These are phyloP conservation scores for Paspalum notatum DNA, from an alignment of 176 grass and related monocot species.

Conservation along the genomic window DNA sequence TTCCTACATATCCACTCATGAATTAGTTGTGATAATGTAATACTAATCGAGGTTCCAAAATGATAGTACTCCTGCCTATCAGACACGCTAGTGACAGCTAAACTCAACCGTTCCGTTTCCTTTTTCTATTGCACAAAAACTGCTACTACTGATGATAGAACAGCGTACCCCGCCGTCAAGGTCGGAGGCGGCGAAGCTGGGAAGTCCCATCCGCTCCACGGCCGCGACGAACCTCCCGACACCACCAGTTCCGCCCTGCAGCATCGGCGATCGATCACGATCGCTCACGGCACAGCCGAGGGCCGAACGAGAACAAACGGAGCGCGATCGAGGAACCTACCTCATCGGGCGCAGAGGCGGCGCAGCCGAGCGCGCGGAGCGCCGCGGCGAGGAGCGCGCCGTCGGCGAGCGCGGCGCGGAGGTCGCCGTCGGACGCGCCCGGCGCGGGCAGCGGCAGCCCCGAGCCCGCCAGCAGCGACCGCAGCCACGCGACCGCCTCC, in stretches of 20 bases:
- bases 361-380: conserved; percentile 24
- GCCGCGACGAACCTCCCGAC: conserved; percentile 48
- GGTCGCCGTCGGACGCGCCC: conserved; percentile 45
- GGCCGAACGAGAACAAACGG: no score
- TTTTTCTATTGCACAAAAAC: not conserved
- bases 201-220: conserved; percentile 46
- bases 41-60: conserved; percentile 6
- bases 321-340: not conserved
- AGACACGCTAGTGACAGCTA: not conserved
- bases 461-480: conserved; percentile 26
- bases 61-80: not conserved
- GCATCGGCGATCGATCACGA: not conserved
- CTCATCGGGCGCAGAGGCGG: not conserved
- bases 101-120: not conserved
- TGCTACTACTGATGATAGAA: not conserved
- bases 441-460: conserved; percentile 44
- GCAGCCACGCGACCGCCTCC: conserved; percentile 57
- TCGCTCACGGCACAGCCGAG: not conserved
- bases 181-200: conserved; percentile 43
- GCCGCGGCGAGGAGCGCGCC: conserved; percentile 53
- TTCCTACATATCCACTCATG: not conserved
- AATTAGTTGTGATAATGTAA: not conserved
- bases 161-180: conserved; percentile 32
- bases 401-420: conserved; percentile 43
- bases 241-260: conserved; percentile 29